phyloP scores from a whole-genome alignment of 1,284 basidiomycete species.

The Ganoderma lucidum region DNA sequence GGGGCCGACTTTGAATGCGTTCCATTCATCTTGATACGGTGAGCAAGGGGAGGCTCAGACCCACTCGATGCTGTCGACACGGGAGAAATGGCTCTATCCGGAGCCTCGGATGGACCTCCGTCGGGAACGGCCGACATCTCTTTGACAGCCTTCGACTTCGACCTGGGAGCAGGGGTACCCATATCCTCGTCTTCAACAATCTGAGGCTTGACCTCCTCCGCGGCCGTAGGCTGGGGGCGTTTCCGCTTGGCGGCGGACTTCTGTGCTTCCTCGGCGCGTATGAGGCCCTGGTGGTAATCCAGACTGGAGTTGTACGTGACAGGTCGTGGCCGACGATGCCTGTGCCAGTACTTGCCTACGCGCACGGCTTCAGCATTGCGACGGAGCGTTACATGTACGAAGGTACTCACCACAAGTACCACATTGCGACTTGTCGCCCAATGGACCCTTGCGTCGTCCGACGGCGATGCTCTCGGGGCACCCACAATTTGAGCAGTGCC shows the following conservation, averaged over 20 bases:
- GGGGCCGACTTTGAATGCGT: constrained; percentile 42
- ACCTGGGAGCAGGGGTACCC: constrained; percentile 57
- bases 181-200: constrained; percentile 62
- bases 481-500: constrained; percentile 94
- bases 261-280: constrained; percentile 61
- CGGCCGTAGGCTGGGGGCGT: constrained; percentile 44
- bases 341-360: constrained; percentile 86
- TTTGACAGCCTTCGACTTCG: constrained; percentile 42
- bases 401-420: constrained; percentile 83
- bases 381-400: not conserved
- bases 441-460: constrained; percentile 86
- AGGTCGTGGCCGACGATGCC: constrained; percentile 79
- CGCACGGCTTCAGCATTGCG: constrained; percentile 20
- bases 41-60: constrained; percentile 73
- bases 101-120: constrained; percentile 43
- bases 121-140: constrained; percentile 31
- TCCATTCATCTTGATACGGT: constrained; percentile 63
- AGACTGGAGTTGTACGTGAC: constrained; percentile 80
- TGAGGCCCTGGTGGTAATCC: constrained; percentile 69
- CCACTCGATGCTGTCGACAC: constrained; percentile 73
- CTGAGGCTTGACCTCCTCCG: constrained; percentile 50
- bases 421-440: constrained; percentile 92
- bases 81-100: constrained; percentile 67
- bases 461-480: constrained; percentile 87
- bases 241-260: constrained; percentile 59